These are phyloP conservation scores for Chaetomium globosum DNA, from an alignment of 2,329 filamentous ascomycete species.

Conservation along the genomic window DNA sequence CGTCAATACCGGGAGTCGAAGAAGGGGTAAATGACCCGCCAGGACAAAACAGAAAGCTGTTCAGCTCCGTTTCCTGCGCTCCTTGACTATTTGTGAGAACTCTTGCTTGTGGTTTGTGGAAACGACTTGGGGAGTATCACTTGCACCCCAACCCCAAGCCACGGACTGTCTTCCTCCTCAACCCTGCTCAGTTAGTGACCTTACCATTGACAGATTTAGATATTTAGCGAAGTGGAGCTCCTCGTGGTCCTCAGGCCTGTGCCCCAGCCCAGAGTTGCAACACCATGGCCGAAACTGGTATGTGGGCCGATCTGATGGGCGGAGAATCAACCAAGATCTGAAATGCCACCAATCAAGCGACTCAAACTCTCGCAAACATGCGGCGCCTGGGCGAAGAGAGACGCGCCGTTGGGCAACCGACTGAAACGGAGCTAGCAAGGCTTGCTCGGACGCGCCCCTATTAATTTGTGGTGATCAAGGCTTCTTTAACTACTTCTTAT, in stretches of 20 bases:
- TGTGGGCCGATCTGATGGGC: constrained; percentile 12
- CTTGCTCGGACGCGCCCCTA: background rate
- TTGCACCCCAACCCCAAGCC: background rate
- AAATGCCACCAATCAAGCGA: constrained; percentile 22
- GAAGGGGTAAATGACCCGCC: background rate
- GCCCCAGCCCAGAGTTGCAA: constrained; percentile 18
- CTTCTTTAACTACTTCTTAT: too few relatives aligned
- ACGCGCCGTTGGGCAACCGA: background rate
- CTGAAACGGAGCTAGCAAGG: constrained; percentile 7
- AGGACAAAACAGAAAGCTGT: background rate
- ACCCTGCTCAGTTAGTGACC: background rate
- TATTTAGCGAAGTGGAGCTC: background rate
- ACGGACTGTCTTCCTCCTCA: constrained; percentile 8
- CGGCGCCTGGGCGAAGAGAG: background rate
- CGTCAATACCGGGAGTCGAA: background rate
- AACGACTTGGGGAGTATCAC: background rate
- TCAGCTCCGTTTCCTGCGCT: background rate
- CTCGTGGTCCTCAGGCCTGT: background rate
- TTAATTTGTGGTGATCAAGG: background rate
- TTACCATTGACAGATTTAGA: background rate
- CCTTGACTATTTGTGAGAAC: background rate
- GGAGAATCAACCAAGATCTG: constrained; percentile 11
- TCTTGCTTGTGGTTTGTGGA: constrained; percentile 22
- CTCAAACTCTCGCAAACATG: background rate
- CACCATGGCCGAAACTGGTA: constrained; percentile 16